Evolutionary conservation across 768 basidiomycete species (phyloP), one percentile per base, ranked within the genome.

Genomic region (Suillus tomentosus): DNA sequence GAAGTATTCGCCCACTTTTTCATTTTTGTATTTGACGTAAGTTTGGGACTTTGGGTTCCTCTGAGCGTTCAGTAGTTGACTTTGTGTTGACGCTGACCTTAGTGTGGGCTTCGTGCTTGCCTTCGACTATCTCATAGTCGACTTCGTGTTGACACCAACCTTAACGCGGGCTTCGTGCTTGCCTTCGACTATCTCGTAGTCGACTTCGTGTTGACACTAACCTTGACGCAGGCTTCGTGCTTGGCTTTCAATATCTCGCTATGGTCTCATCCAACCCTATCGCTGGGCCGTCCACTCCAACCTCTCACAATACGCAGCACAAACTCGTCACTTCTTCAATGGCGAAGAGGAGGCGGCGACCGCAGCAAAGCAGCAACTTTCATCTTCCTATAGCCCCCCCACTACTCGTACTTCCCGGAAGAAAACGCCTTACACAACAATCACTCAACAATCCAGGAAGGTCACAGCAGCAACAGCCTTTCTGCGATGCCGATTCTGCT

Each of bases 381-480:
- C 31, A 61, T 31, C 24, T 61, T 34, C 45, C 43, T n/a, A 48
- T 34, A 34, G 24, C 45, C 24, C 22, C 24, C 22, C 45, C 60
- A 22, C 40, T 61, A 7, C 40, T 61, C 4, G 2, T 61, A 24
- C 40, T 61, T 34, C 60, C 60, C 14, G 3, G 60, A 34, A 39
- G 40, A 8, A 22, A 51, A 34, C 14, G 2, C 8, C 45, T 61
- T 4, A 45, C 43, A 1, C 60, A 61, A 45, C 42, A 42, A 43
- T 40, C 43, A 27, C 40, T n/a, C 60, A n/a, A 39, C 5, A 34
- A 14, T 34, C 43, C 22, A 47, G n/a, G 45, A n/a, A 39, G 24
- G 60, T 42, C 60, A n/a, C 57, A 58, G 19, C 36, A 42, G 57
- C 22, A 39, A 42, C 36, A 58, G 17, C 57, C 37, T 42, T 36